A percentile compares a stretch with the other conserved stretches of the same genome.
phyloP scores from a whole-genome alignment of 2,329 filamentous ascomycete genomes.

The Calonectria honghensis region DNA sequence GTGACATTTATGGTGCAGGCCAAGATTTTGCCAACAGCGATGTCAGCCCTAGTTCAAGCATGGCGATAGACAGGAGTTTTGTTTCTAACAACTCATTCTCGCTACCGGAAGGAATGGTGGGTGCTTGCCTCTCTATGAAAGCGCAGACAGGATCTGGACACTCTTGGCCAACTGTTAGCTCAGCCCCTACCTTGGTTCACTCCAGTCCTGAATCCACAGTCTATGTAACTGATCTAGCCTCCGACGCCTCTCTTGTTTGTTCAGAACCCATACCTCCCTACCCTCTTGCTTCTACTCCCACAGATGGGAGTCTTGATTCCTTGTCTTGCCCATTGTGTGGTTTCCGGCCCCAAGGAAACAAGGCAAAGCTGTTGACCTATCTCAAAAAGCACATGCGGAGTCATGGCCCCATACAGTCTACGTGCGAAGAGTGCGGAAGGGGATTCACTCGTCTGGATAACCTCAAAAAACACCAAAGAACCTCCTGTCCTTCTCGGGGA shows the following conservation, averaged over 20 bases:
- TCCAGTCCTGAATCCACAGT: not conserved
- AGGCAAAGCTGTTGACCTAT: not conserved
- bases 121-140: not conserved
- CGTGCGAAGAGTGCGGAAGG: not conserved
- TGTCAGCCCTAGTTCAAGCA: not conserved
- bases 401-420: not conserved
- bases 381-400: not conserved
- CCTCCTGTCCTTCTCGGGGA: not conserved
- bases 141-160: not conserved
- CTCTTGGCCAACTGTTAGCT: not conserved
- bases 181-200: not conserved
- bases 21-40: not conserved
- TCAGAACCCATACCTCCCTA: too few species aligned
- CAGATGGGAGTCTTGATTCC: rapidly evolving
- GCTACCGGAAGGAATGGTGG: too few species aligned
- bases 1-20: not conserved
- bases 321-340: not conserved
- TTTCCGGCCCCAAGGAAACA: not conserved
- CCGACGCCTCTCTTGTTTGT: too few species aligned
- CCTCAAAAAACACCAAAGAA: slow-evolving; percentile 6
- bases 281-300: too few species aligned
- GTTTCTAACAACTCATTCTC: not conserved
- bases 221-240: not conserved
- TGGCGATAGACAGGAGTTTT: not conserved
- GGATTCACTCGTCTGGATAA: not conserved